Evolutionary conservation across 495 filamentous ascomycete species (phyloP).

Genomic region (Talaromyces trachyspermus): DNA sequence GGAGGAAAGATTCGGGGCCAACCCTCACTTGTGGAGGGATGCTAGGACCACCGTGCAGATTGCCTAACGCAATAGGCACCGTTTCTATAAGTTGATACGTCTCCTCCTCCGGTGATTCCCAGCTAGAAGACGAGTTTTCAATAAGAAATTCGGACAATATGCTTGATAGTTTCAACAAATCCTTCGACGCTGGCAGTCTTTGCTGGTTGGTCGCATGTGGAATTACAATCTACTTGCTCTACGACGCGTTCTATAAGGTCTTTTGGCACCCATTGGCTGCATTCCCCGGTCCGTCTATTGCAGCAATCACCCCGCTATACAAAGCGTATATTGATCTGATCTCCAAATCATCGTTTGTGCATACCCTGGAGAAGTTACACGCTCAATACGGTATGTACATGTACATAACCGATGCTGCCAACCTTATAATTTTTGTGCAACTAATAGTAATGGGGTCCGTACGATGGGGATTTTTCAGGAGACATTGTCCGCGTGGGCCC

Average conservation of each 20-base stretch:
- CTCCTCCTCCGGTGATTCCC: no score
- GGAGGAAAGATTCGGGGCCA: background rate
- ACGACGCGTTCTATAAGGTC: background rate
- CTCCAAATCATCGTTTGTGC: constrained; percentile 3
- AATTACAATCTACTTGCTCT: background rate
- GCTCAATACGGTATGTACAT: constrained; percentile 1
- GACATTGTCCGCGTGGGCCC: constrained; percentile 21
- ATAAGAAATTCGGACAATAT: background rate
- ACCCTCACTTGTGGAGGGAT: background rate
- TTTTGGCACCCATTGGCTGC: constrained; percentile 32
- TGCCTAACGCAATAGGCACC: no score
- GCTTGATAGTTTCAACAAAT: background rate
- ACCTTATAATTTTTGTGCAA: no score
- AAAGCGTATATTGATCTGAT: constrained; percentile 8
- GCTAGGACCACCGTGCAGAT: constrained; percentile 1
- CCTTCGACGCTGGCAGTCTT: background rate
- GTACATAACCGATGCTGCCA: no score
- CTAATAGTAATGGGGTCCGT: no score
- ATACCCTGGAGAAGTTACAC: constrained; percentile 6
- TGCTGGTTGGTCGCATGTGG: background rate
- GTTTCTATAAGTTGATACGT: background rate
- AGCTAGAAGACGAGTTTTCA: no score
- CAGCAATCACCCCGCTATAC: constrained; percentile 28
- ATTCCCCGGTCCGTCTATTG: constrained; percentile 37
- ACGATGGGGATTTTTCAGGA: constrained; percentile 1